Conservation (phyloP, 164 flowering plant species). For the Umbellularia californica region DNA sequence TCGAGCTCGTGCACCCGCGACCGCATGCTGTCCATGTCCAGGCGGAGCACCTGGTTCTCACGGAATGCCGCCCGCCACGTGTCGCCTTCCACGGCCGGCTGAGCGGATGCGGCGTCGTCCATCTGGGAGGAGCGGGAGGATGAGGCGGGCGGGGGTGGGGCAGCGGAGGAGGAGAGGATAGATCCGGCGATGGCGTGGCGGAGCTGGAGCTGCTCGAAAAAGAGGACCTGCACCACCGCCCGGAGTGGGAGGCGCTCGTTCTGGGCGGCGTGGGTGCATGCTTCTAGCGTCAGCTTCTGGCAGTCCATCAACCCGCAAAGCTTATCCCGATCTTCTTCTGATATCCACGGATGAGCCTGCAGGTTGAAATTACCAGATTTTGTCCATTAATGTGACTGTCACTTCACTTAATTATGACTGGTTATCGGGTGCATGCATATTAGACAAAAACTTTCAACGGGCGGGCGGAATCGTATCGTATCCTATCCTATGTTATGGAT, state of each 20-base stretch:
- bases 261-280: slow-evolving; percentile 98
- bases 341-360: slow-evolving; percentile 83
- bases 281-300: slow-evolving; percentile 89
- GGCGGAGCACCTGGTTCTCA: slow-evolving; percentile 82
- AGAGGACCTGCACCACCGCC: slow-evolving; percentile 84
- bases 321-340: slow-evolving; percentile 80
- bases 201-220: slow-evolving; percentile 95
- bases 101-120: neutral
- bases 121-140: slow-evolving; percentile 26
- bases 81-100: slow-evolving; percentile 11
- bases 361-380: neutral
- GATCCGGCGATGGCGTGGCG: slow-evolving; percentile 89
- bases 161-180: slow-evolving; percentile 35
- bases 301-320: slow-evolving; percentile 73
- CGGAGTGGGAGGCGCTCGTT: slow-evolving; percentile 92
- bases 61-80: slow-evolving; percentile 68
- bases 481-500: too few relatives aligned
- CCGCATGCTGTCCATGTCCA: slow-evolving; percentile 96
- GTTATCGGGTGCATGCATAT: too few relatives aligned
- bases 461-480: too few relatives aligned
- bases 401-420: too few relatives aligned
- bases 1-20: slow-evolving; percentile 86
- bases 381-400: too few relatives aligned
- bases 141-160: slow-evolving; percentile 23
- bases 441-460: too few relatives aligned